Percentiles rank a stretch among this genome's conserved stretches.
Conservation (phyloP, 164 flowering plant species). For the Tetrastigma voinierianum region DNA sequence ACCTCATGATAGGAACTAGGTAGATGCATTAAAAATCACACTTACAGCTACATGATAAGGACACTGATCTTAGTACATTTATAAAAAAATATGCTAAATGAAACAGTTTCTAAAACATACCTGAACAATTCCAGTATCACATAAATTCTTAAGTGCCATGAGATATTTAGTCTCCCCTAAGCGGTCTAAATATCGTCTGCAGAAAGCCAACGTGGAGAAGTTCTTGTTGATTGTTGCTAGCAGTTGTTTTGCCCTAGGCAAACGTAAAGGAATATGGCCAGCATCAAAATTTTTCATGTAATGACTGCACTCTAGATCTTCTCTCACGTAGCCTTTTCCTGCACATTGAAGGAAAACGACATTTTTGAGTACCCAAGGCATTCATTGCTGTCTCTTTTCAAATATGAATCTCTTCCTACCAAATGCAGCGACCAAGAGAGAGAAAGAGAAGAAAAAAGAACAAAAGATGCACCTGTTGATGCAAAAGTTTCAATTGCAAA, state of each 20-base stretch:
- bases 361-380: not conserved
- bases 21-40: too few species aligned
- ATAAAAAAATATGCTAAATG: not conserved
- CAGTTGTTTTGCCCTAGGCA: conserved; percentile 94
- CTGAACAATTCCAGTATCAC: conserved; percentile 94
- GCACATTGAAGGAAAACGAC: conserved; percentile 19
- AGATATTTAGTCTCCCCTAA: conserved; percentile 91
- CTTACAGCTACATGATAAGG: too few species aligned
- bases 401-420: not conserved
- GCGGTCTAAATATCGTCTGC: conserved; percentile 91
- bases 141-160: conserved; percentile 90
- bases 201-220: conserved; percentile 95
- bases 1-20: too few species aligned
- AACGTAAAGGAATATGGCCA: conserved; percentile 82
- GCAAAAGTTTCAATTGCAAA: conserved; percentile 97
- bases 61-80: too few species aligned
- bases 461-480: conserved; percentile 69
- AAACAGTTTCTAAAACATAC: conserved; percentile 30
- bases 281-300: conserved; percentile 95
- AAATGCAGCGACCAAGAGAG: too few species aligned
- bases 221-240: conserved; percentile 90
- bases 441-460: too few species aligned
- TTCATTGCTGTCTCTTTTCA: not conserved
- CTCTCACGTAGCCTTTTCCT: conserved; percentile 97
- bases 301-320: conserved; percentile 96